Evolutionary conservation across 2,329 filamentous ascomycete genomes (phyloP), one percentile per base, ranked within the genome.

Genomic region (Malbranchea zuffiana): DNA sequence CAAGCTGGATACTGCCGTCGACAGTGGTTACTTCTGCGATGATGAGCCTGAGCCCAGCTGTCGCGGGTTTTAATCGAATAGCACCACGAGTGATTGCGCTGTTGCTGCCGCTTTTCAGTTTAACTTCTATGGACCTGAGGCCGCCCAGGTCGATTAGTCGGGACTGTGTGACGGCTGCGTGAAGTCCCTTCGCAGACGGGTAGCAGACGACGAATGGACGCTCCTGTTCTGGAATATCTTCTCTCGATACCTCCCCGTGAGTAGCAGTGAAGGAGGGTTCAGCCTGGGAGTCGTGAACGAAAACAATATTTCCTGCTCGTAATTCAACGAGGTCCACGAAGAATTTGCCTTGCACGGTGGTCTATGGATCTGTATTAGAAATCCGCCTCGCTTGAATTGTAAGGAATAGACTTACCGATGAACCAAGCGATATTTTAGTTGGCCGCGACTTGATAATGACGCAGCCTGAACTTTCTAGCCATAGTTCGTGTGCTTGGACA

Each of bases 91-190:
- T 50, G 28, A 75, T 65, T 11, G 4, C 15, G 2, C 76, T 60
- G 52, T 94, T 93, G 71, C 80, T 81, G 1, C 86, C 87, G 7
- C 78, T 77, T 7, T 65, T 65, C 8, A 94, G 60, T 34, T 77
- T 69, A 13, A 98, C 64, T 41, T 93, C 82, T 0, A 96, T 66
- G 1, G 75, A 78, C 40, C 82, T 82, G 49, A 79, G 78, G 47
- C 78, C 78, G 53, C 92, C 83, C 4, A 98, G 73, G 44, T 88
- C 78, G 16, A 92, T 79, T 29, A 78, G 66, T 43, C 73, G 80
- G 0, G 82, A 76, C 0, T 82, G 68, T 27, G 65, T 68, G 5
- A 92, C 63, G 32, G 70, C 71, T 2, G 82, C 73, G 42, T 84
- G 74, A 3, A 95, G 72, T 0, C 81, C 73, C 30, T 76, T 68